phyloP scores from a whole-genome alignment of 768 basidiomycete species.

The Leucocoprinus leucothites region DNA sequence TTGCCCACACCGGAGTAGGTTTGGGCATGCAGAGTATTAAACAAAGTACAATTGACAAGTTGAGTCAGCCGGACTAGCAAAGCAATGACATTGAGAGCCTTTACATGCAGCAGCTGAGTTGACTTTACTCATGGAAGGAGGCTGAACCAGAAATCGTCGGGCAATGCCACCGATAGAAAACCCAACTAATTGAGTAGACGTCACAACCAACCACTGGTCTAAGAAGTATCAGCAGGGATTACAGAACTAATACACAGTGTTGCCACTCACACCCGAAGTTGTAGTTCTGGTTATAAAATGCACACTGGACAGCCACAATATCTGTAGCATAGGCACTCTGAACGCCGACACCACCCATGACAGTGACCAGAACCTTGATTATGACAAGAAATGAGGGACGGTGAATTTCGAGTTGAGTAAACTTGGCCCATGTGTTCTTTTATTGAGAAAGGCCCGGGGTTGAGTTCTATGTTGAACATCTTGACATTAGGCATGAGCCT shows the following conservation, averaged over 20 bases:
- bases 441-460: conserved; percentile 74
- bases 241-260: neutral
- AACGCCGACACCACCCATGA: conserved; percentile 52
- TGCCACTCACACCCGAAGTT: conserved; percentile 49
- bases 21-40: conserved; percentile 75
- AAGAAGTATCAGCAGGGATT: conserved; percentile 1
- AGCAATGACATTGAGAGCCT: too few species aligned
- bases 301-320: conserved; percentile 63
- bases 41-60: conserved; percentile 66
- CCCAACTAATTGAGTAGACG: conserved; percentile 67
- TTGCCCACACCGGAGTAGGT: conserved; percentile 60
- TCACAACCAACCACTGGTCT: conserved; percentile 73
- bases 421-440: conserved; percentile 60
- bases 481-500: conserved; percentile 48
- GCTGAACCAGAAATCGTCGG: conserved; percentile 69
- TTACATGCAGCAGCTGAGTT: too few species aligned
- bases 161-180: conserved; percentile 75
- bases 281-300: conserved; percentile 61
- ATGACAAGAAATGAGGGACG: neutral
- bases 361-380: neutral
- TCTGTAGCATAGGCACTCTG: conserved; percentile 70
- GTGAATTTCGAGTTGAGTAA: conserved; percentile 16
- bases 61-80: conserved; percentile 58
- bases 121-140: conserved; percentile 40
- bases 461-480: conserved; percentile 59